Base-by-base conservation (phyloP, 2,329 filamentous ascomycete genomes). In the Cladosporium sp. region DNA sequence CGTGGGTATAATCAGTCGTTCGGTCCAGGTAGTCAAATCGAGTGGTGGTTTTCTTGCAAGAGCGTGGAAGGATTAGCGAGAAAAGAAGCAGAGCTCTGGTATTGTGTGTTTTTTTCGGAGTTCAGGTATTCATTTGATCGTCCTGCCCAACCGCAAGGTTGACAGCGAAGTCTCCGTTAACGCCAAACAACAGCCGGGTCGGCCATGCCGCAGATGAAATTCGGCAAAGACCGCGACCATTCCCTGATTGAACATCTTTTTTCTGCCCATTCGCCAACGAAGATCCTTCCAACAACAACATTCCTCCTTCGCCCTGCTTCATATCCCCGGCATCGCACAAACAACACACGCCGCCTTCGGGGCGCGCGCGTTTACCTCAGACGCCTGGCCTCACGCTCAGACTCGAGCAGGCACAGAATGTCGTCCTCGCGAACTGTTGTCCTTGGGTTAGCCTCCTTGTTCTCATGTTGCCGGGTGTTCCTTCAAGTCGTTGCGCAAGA, bases 391-490 rank as follows among this genome's bases (percentile, higher is more conserved):
- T 99, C 93, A 79, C 93, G 89, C 81, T 99, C 93, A 72, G 93
- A 99, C 80, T 99, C 93, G 80, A 99, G 91, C 70, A 99, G 83
- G 87, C 91, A 96, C 69, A 99, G 89, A 72, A 99, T 99, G 78
- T 99, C 93, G 78, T 99, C 89, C 71, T 84, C 81, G 63, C 76
- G 76, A 68, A 85, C 82, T 83, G 68, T 64, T 30, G 13, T 24
- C 32, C 36, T 44, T 20, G 22, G 20, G 48, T 51, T 44, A 51
- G 48, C 48, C 20, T 44, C 48, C 48, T n/a, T 27, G 22, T 27
- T 27, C 22, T n/a, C n/a, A n/a, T n/a, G 9, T 27, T 32, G 27
- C 43, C 37, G 20, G 7, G 8, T 47, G 42, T 27, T 47, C 24
- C 38, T 36, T 47, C 20, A 30, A 34, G 4, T 27, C 22, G 5